Evolutionary conservation across 768 basidiomycete species (phyloP), one percentile per base, ranked within the genome.

Genomic region (Kwoniella mangroviensis): DNA sequence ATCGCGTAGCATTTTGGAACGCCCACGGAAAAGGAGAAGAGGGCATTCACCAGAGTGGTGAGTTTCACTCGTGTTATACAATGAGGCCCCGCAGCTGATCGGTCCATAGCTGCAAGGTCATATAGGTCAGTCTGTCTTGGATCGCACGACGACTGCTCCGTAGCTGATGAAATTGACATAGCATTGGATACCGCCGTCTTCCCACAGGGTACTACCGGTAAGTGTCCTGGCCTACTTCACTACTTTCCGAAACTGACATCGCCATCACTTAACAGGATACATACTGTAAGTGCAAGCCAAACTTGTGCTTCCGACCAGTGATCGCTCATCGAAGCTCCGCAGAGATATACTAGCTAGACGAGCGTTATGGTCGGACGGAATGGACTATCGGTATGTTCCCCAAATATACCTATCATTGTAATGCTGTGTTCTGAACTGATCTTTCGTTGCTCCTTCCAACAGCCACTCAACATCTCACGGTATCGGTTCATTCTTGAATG

Each of bases 401-500:
- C 45, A 13, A 54, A 26, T 56, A n/a, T 13, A 49, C 49, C 11
- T 24, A 9, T 56, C 49, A 21, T 49, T 22, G 42, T 28, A 28
- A 28, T 28, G 28, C 28, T 28, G 6, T 28, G 0, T 28, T 28
- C 28, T 28, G 28, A 5, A 28, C 28, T 28, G 28, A 28, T 28
- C 28, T 28, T 28, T 28, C 28, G 28, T 28, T 28, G 28, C 28
- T 28, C 28, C 28, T 28, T 28, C 2, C 2, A 28, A 64, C 67
- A 91, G 93, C 69, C 94, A 97, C 71, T 92, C 93, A 4, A 97
- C 95, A 21, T 94, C 94, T 0, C 96, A 98, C 75, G 96, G 97
- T 42, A 91, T 99, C 41, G 96, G 96, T 0, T 90, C 92, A 73
- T 98, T 91, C 85, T 84, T 98, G 64, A 97, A 97, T 70, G 95